Base-by-base conservation (phyloP, 768 basidiomycete species). In the Suillus subalutaceus region DNA sequence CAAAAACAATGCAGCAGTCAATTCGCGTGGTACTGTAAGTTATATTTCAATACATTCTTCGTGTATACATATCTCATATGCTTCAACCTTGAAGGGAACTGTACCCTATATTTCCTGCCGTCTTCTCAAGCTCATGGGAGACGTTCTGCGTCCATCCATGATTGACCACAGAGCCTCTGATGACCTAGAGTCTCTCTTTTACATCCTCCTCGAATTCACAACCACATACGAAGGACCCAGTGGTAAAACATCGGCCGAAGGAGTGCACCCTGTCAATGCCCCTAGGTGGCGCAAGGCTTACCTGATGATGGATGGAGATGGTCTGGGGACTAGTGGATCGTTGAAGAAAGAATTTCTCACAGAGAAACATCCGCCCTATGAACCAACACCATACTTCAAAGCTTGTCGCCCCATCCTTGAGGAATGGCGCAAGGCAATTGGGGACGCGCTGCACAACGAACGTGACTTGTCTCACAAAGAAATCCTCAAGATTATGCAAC, bases 71-170 rank as follows among this genome's bases (percentile, higher is more conserved):
- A n/a, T n/a, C n/a, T n/a, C n/a, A n/a, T n/a, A n/a, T n/a, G n/a
- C n/a, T n/a, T n/a, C n/a, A n/a, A n/a, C n/a, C n/a, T n/a, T n/a
- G n/a, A 57, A 57, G 56, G 56, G 56, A 57, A 57, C 37, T 15
- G 4, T 57, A 12, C 37, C 56, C 3, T 57, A 57, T 3, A 57
- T 57, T 2, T 57, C 56, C 13, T 38, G 4, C 12, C 56, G 1
- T 15, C 56, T 57, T 38, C 56, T 57, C 6, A 38, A 38, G 37
- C 37, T 57, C 7, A 35, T 38, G n/a, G 37, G 37, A 38, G 15
- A 23, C 1, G 0, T 32, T 32, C 30, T 7, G 2, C 1, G 0
- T 15, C 16, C n/a, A 1, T 1, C 6, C 3, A 1, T 6, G 12
- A 38, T 58, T 12, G 0, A 58, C 2, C 9, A 58, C n/a, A 23